Evolutionary conservation across 148 eudicot genomes (phyloP), one percentile per base, ranked within the genome.

Genomic region (Hydrangea macrophylla): DNA sequence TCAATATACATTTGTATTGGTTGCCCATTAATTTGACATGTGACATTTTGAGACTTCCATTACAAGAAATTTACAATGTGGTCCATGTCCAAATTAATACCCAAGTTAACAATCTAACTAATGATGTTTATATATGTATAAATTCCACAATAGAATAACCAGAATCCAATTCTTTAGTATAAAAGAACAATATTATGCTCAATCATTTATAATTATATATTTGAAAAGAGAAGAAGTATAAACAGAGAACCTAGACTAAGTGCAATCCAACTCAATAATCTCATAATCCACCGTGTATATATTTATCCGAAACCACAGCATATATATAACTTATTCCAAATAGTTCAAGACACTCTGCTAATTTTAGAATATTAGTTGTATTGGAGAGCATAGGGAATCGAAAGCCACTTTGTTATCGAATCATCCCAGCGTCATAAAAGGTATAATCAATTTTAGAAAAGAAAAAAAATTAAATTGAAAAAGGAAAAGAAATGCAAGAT

Each of bases 201-300:
- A 9, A 23, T 59, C 35, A 36, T 61, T 39, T 23, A 24, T 10
- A 61, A 60, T 60, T 17, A 35, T 60, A 26, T 60, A 22, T 13
- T 35, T 32, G 13, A 10, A 35, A 60, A 22, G 23, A 8, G 36
- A 12, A 26, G 22, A 32, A 6, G 65, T 22, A 36, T 61, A 61
- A 23, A 61, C 9, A 44, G 45, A 25, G 44, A 60, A 60, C 18
- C 30, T 25, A 56, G 28, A 20, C 35, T 24, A 61, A 22, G 50
- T 61, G 65, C 28, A 33, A 24, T 24, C 22, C 65, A 25, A 36
- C n/a, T 61, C 50, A 61, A 61, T 22, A 61, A 10, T 56, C 23
- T 27, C 8, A 11, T 7, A 26, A 25, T 56, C 60, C 60, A 56
- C 35, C 60, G 31, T 56, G 60, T 28, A 12, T 0, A 13, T 1